A percentile compares a stretch with the other conserved stretches of the same genome.
These are phyloP conservation scores for Mucor indicus DNA, from an alignment of 371 early-diverging fungal species.

Conservation along the genomic window DNA sequence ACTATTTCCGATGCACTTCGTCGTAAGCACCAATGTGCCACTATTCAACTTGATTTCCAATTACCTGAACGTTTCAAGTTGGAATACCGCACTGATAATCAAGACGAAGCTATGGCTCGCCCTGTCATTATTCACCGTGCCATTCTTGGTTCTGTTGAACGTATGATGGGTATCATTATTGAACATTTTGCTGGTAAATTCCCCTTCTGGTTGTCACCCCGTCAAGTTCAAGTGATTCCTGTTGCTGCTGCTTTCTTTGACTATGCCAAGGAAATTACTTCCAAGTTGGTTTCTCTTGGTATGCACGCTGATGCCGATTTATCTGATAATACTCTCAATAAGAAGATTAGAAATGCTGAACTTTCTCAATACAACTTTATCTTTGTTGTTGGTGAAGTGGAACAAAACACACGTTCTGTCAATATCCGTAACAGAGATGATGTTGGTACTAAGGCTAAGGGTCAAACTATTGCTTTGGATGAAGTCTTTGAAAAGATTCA, in stretches of 20 bases:
- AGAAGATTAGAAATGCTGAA: constrained; percentile 89
- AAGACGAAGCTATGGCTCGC: constrained; percentile 56
- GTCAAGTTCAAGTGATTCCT: constrained; percentile 92
- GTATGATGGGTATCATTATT: constrained; percentile 96
- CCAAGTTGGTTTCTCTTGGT: constrained; percentile 65
- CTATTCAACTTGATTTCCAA: constrained; percentile 98
- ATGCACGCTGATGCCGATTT: constrained; percentile 88
- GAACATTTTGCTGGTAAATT: constrained; percentile 96
- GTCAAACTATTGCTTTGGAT: constrained; percentile 69
- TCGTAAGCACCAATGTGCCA: constrained; percentile 97
- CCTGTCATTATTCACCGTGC: constrained; percentile 99
- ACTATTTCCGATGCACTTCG: constrained; percentile 93
- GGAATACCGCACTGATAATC: constrained; percentile 73
- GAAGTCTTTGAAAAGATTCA: constrained; percentile 63
- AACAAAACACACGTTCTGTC: constrained; percentile 79
- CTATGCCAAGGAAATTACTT: constrained; percentile 63
- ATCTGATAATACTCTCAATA: constrained; percentile 87
- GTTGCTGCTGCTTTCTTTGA: constrained; percentile 62
- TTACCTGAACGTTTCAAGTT: constrained; percentile 93
- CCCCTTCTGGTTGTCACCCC: constrained; percentile 99
- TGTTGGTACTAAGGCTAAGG: constrained; percentile 78
- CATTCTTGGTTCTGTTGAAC: constrained; percentile 97
- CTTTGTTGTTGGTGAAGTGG: constrained; percentile 94
- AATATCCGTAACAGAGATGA: constrained; percentile 92
- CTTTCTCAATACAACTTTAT: constrained; percentile 89